Evolutionary conservation across 2,329 filamentous ascomycete species (phyloP), one percentile per base, ranked within the genome.

Genomic region (Periconia sp.): DNA sequence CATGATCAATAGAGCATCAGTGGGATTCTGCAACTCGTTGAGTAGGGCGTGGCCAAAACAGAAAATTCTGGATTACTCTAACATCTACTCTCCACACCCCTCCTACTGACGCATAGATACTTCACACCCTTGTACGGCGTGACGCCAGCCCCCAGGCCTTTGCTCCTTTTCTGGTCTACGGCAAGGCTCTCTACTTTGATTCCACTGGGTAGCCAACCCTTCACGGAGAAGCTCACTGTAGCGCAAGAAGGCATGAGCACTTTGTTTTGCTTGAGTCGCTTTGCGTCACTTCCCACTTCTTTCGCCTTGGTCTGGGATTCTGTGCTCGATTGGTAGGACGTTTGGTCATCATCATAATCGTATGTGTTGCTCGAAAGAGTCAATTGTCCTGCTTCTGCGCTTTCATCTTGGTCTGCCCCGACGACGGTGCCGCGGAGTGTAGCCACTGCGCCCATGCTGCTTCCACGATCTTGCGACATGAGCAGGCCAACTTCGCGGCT

Each of bases 81-180:
- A 47, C 63, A 66, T 26, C 65, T 51, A 43, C 57, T 58, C 47
- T 80, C 78, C 4, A 81, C 68, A 1, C 83, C 83, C 52, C 74
- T 74, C 44, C 73, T 71, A 63, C 81, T 84, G 10, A 85, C 80
- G 56, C 92, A 96, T 58, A 99, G 69, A 71, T 99, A 99, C 73
- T 99, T 99, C 54, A 99, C 94, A 1, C 94, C 94, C 73, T 97
- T 99, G 72, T 96, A 97, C 17, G 94, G 94, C 72, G 91, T 95
- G 26, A 97, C 84, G 2, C 88, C 84, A 54, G 95, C 90, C 0
- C 90, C 90, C 32, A 99, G 62, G 0, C 94, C 94, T 43, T 86
- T 82, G 69, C 89, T 95, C 73, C 86, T 91, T 67, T 88, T 86
- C n/a, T 83, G 77, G 65, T 86, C 82, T 11, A 86, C 70, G n/a